These are phyloP conservation scores for Takashimella tepidaria DNA, from an alignment of 1,284 basidiomycete species.

Conservation along the genomic window DNA sequence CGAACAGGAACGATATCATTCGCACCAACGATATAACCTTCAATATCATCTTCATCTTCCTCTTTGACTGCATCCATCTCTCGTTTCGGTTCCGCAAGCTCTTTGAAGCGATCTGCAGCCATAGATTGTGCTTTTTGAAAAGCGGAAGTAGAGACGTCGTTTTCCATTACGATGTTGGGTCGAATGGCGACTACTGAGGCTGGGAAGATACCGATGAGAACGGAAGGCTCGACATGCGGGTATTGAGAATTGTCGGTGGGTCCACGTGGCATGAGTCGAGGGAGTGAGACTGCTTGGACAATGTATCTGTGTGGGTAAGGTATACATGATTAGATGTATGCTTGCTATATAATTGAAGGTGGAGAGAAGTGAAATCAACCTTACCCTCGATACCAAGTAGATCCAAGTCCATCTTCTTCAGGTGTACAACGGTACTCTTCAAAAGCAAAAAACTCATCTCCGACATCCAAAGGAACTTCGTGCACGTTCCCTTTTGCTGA, in stretches of 20 bases:
- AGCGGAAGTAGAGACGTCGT: conserved; percentile 69
- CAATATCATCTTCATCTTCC: conserved; percentile 57
- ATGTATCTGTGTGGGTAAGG: conserved; percentile 61
- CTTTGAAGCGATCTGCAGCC: conserved; percentile 24
- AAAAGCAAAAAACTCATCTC: conserved; percentile 95
- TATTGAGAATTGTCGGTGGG: conserved; percentile 7
- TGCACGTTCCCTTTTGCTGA: conserved; percentile 30
- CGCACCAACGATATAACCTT: neutral
- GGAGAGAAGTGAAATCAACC: conserved; percentile 42
- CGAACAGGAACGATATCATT: neutral
- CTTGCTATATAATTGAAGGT: too few species aligned
- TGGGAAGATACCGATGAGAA: conserved; percentile 94
- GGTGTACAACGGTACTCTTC: conserved; percentile 62
- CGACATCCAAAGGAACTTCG: conserved; percentile 55
- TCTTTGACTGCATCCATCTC: conserved; percentile 64
- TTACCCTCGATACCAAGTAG: conserved; percentile 85
- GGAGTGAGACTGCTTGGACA: conserved; percentile 72
- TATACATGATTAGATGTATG: neutral
- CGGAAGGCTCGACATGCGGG: conserved; percentile 57
- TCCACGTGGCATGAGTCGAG: conserved; percentile 47
- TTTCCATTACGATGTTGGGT: conserved; percentile 82
- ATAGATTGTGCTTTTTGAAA: conserved; percentile 28
- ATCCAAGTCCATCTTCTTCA: conserved; percentile 59
- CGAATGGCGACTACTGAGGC: conserved; percentile 83
- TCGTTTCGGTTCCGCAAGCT: conserved; percentile 12